phyloP scores from a whole-genome alignment of 495 filamentous ascomycete species.

The Aspergillus saccharolyticus region DNA sequence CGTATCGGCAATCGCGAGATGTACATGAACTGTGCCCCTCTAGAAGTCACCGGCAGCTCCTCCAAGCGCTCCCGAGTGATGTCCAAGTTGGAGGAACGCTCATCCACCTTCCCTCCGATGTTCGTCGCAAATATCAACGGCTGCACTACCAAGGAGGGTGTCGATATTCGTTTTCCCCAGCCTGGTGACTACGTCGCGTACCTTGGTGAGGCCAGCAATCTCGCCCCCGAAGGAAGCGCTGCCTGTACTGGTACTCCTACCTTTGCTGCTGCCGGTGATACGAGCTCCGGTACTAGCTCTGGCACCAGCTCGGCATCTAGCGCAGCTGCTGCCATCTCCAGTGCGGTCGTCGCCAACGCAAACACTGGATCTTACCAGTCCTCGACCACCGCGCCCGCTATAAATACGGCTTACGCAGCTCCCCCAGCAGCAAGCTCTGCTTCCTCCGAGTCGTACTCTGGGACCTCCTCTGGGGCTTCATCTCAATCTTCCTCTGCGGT shows the following conservation, averaged over 20 bases:
- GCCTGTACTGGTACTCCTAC: conserved; percentile 33
- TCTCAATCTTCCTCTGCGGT: conserved; percentile 9
- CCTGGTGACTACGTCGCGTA: conserved; percentile 59
- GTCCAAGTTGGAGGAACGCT: conserved; percentile 28
- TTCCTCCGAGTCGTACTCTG: neutral
- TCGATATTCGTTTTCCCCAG: conserved; percentile 65
- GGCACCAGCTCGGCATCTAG: conserved; percentile 15
- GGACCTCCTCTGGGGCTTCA: conserved; percentile 9
- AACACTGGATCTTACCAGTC: conserved; percentile 7
- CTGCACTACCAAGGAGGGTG: conserved; percentile 49
- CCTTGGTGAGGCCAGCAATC: conserved; percentile 22
- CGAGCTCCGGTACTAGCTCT: conserved; percentile 9
- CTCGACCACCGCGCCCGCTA: conserved; percentile 10
- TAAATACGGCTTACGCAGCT: conserved; percentile 5
- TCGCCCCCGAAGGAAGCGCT: conserved; percentile 20
- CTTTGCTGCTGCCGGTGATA: conserved; percentile 24
- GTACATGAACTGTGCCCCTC: conserved; percentile 89
- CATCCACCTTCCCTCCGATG: conserved; percentile 64
- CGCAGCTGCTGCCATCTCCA: conserved; percentile 7
- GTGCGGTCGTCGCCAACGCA: conserved; percentile 2
- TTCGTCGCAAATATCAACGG: conserved; percentile 73
- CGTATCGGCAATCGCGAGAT: conserved; percentile 81
- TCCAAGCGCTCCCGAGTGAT: conserved; percentile 31
- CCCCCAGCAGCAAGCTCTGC: conserved; percentile 7
- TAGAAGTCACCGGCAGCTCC: conserved; percentile 51